Evolutionary conservation across 768 basidiomycete genomes (phyloP).

Genomic region (Pisolithus marmoratus): DNA sequence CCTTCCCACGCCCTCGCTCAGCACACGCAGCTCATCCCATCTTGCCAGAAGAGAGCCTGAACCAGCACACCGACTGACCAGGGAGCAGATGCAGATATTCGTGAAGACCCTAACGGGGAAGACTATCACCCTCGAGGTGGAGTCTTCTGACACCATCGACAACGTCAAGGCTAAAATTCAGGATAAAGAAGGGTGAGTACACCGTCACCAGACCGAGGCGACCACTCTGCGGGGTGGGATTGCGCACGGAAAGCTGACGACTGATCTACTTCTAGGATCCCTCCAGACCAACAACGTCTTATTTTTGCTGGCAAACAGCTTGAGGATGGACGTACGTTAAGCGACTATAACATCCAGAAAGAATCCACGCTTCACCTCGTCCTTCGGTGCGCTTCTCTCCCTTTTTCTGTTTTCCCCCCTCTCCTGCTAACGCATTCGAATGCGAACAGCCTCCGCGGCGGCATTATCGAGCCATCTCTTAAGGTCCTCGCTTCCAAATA

Average conservation of each 20-base stretch:
- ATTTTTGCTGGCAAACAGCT: slow-evolving; percentile 99
- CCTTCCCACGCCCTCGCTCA: slow-evolving; percentile 15
- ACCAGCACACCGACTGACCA: not conserved
- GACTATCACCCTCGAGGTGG: slow-evolving; percentile 98
- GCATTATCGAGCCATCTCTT: slow-evolving; percentile 98
- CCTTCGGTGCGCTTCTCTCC: slow-evolving; percentile 62
- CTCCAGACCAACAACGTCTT: slow-evolving; percentile 91
- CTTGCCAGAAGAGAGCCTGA: not conserved
- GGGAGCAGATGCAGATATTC: slow-evolving; percentile 59
- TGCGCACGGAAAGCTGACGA: slow-evolving; percentile 15
- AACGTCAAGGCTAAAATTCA: slow-evolving; percentile 86
- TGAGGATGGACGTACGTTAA: slow-evolving; percentile 94
- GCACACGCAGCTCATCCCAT: slow-evolving; percentile 4
- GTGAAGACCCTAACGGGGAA: slow-evolving; percentile 91
- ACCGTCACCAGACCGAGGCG: not conserved
- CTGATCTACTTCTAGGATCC: slow-evolving; percentile 51
- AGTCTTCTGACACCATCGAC: slow-evolving; percentile 95
- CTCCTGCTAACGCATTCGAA: slow-evolving; percentile 7
- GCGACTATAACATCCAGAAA: slow-evolving; percentile 98
- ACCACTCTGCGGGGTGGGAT: slow-evolving; percentile 35
- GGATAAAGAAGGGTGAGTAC: slow-evolving; percentile 65
- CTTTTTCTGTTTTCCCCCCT: slow-evolving; percentile 1
- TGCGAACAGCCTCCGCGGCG: slow-evolving; percentile 81
- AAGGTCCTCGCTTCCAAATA: slow-evolving; percentile 96
- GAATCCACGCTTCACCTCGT: slow-evolving; percentile 97